phyloP scores from a whole-genome alignment of 768 basidiomycete species.

The Termitomyces sp. region DNA sequence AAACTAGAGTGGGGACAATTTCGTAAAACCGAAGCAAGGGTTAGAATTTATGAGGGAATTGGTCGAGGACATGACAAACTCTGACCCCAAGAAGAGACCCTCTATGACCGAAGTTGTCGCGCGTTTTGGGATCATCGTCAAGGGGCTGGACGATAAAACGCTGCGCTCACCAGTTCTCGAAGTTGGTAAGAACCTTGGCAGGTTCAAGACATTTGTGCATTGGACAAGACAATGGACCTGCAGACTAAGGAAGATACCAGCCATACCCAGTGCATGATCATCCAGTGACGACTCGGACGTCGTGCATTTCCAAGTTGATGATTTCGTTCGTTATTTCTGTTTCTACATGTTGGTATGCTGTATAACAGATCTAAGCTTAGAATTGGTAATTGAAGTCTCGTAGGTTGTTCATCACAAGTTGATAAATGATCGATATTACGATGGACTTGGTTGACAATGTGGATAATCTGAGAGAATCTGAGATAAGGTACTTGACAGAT shows the following conservation, averaged over 20 bases:
- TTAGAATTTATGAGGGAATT: constrained; percentile 31
- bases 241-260: constrained; percentile 1
- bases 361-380: too few species aligned
- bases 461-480: too few species aligned
- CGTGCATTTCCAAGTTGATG: too few species aligned
- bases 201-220: constrained; percentile 4
- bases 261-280: constrained; percentile 7
- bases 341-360: too few species aligned
- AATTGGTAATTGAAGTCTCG: too few species aligned
- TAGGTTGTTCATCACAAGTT: too few species aligned
- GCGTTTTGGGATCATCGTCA: constrained; percentile 27
- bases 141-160: constrained; percentile 26
- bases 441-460: too few species aligned
- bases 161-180: constrained; percentile 26
- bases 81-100: constrained; percentile 32
- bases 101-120: constrained; percentile 33
- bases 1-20: background rate
- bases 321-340: too few species aligned
- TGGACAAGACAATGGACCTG: constrained; percentile 9
- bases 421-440: too few species aligned
- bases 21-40: constrained; percentile 13
- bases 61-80: constrained; percentile 5
- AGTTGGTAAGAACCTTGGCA: background rate
- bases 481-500: too few species aligned
- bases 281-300: too few species aligned